Evolutionary conservation across 495 filamentous ascomycete species (phyloP).

Genomic region (Neurospora sp.): DNA sequence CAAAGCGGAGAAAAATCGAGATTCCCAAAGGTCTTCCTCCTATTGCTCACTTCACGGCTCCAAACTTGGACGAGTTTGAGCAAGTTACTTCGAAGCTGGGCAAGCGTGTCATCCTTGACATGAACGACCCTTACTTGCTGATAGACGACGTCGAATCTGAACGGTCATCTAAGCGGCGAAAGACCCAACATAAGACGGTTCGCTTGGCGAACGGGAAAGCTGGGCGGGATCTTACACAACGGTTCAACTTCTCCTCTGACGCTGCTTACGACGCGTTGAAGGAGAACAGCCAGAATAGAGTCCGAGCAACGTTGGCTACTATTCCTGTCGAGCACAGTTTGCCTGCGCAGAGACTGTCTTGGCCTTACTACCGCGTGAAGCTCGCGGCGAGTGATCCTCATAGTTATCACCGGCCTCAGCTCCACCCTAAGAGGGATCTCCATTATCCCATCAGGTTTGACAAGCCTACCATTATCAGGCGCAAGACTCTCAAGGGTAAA

Average conservation of each 20-base stretch:
- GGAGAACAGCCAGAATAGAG: constrained; percentile 91
- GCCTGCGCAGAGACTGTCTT: constrained; percentile 81
- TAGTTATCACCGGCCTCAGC: constrained; percentile 77
- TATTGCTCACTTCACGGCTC: constrained; percentile 29
- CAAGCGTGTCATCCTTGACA: constrained; percentile 70
- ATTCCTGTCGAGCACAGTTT: constrained; percentile 82
- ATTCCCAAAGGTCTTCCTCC: constrained; percentile 30
- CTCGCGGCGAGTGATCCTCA: constrained; percentile 69
- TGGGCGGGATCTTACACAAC: constrained; percentile 52
- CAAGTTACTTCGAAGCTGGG: constrained; percentile 57
- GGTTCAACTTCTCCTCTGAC: constrained; percentile 95
- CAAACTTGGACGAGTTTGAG: constrained; percentile 42
- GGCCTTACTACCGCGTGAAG: constrained; percentile 87
- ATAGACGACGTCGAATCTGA: constrained; percentile 44
- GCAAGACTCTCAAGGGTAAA: constrained; percentile 68
- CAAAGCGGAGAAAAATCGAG: constrained; percentile 29
- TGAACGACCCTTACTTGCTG: constrained; percentile 82
- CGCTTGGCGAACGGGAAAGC: constrained; percentile 46
- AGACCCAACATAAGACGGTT: constrained; percentile 37
- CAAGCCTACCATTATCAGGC: constrained; percentile 59
- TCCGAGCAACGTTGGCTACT: constrained; percentile 80
- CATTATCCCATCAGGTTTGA: constrained; percentile 44
- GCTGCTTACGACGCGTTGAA: constrained; percentile 91
- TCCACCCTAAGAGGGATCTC: constrained; percentile 45
- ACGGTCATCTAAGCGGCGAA: constrained; percentile 38